A percentile compares a stretch with the other conserved stretches of the same genome.
Conservation (phyloP, 164 flowering plant species). For the Stephania yunnanensis region DNA sequence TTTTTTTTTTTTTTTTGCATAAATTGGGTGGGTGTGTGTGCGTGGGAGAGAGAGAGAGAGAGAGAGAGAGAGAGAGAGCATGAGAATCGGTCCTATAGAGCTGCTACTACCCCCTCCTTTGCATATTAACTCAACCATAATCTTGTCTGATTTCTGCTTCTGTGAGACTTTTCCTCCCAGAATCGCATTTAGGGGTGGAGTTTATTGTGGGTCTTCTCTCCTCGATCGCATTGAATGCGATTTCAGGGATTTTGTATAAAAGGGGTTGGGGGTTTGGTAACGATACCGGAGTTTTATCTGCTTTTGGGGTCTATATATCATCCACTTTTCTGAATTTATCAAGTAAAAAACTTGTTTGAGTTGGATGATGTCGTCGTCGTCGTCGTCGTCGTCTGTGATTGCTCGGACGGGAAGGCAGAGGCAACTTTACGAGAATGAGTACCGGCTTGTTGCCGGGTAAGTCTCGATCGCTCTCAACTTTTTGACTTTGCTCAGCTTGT, state of each 20-base stretch:
- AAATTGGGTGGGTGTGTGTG: not conserved
- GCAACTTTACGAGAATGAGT: constrained; percentile 46
- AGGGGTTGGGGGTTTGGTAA: not conserved
- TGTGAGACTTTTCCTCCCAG: not conserved
- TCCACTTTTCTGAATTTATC: no score
- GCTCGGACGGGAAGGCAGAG: constrained; percentile 50
- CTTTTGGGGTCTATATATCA: no score
- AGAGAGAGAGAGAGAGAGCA: constrained; percentile 2
- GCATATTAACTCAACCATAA: not conserved
- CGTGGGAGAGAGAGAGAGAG: not conserved
- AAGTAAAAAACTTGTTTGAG: no score
- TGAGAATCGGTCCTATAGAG: constrained; percentile 13
- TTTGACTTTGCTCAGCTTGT: not conserved
- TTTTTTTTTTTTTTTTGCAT: not conserved
- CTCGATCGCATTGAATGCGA: constrained; percentile 15
- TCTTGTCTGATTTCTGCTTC: not conserved
- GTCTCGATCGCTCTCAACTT: not conserved
- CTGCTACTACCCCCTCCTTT: not conserved
- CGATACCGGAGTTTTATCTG: not conserved
- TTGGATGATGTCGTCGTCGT: no score
- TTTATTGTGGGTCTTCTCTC: not conserved
- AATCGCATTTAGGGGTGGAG: not conserved
- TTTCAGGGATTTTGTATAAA: constrained; percentile 7
- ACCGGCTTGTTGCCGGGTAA: constrained; percentile 67
- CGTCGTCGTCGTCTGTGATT: constrained; percentile 28